Percentiles rank a stretch among this genome's conserved stretches.
Evolutionary conservation across 208 protist species (phyloP).

Genomic region (Leishmania guyanensis): DNA sequence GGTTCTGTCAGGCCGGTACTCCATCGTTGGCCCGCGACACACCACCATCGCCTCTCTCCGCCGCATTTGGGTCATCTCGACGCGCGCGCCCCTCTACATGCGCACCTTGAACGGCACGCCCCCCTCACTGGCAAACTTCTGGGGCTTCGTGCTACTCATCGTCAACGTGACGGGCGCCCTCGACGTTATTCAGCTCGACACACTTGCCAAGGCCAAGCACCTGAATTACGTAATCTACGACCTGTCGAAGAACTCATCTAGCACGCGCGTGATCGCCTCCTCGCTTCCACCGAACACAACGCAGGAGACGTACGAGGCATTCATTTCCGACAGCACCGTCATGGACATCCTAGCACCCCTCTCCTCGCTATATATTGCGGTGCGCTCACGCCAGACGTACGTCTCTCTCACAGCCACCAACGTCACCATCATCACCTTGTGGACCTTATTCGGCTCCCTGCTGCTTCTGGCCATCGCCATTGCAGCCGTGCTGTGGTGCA

Average conservation of each 20-base stretch:
- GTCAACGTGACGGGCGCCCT: constrained; percentile 52
- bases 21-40: constrained; percentile 37
- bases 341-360: background rate
- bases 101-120: background rate
- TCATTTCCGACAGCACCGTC: constrained; percentile 27
- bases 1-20: constrained; percentile 22
- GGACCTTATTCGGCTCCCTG: constrained; percentile 33
- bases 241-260: too few species aligned
- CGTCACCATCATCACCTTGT: constrained; percentile 36
- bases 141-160: constrained; percentile 57
- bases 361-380: constrained; percentile 27
- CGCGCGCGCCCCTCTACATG: constrained; percentile 59
- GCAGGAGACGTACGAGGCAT: constrained; percentile 21
- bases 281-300: constrained; percentile 23
- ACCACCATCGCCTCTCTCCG: constrained; percentile 9
- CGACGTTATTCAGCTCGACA: constrained; percentile 22
- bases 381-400: constrained; percentile 20
- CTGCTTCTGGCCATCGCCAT: constrained; percentile 30
- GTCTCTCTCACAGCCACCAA: constrained; percentile 13
- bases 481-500: constrained; percentile 36
- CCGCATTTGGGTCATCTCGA: constrained; percentile 38
- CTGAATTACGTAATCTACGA: constrained; percentile 55
- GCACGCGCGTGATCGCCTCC: constrained; percentile 11
- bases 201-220: background rate
- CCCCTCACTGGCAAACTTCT: constrained; percentile 44